Conservation (phyloP, 2,329 filamentous ascomycete species). For the Monilinia aucupariae region DNA sequence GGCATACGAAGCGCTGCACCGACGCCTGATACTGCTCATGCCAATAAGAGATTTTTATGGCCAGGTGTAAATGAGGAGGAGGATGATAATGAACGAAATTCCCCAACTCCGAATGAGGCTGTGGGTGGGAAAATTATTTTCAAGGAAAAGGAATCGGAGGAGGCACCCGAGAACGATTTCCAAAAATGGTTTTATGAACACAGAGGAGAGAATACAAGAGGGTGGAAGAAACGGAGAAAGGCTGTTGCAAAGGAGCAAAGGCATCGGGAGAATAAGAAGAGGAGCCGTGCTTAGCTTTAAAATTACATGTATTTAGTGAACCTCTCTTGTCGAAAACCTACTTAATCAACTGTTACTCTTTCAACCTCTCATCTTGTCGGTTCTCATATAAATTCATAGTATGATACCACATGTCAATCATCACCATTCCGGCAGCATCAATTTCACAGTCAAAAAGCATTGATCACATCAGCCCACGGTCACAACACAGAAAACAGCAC, state of each 20-base stretch:
- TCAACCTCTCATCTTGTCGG: background rate
- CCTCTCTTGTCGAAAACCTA: background rate
- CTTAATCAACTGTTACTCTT: background rate
- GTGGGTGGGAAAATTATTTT: conserved; percentile 22
- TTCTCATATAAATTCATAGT: background rate
- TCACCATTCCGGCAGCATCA: background rate
- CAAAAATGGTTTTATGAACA: conserved; percentile 66
- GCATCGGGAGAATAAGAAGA: conserved; percentile 58
- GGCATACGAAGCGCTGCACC: conserved; percentile 82
- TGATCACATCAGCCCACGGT: background rate
- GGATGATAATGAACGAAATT: conserved; percentile 39
- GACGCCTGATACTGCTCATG: conserved; percentile 86
- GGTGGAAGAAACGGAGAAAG: conserved; percentile 62
- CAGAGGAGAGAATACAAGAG: conserved; percentile 56
- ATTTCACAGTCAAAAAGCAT: background rate
- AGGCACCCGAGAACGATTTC: conserved; percentile 45
- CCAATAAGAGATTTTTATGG: conserved; percentile 58
- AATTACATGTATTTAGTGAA: background rate
- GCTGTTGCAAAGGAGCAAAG: conserved; percentile 60
- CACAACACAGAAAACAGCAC: background rate
- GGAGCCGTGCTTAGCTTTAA: conserved; percentile 32
- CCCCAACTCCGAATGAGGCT: conserved; percentile 15
- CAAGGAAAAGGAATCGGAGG: conserved; percentile 20
- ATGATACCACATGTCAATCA: background rate
- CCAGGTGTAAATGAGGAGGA: conserved; percentile 42